Evolutionary conservation across 2,329 filamentous ascomycete species (phyloP), one percentile per base, ranked within the genome.

Genomic region (Aureobasidium sp.): DNA sequence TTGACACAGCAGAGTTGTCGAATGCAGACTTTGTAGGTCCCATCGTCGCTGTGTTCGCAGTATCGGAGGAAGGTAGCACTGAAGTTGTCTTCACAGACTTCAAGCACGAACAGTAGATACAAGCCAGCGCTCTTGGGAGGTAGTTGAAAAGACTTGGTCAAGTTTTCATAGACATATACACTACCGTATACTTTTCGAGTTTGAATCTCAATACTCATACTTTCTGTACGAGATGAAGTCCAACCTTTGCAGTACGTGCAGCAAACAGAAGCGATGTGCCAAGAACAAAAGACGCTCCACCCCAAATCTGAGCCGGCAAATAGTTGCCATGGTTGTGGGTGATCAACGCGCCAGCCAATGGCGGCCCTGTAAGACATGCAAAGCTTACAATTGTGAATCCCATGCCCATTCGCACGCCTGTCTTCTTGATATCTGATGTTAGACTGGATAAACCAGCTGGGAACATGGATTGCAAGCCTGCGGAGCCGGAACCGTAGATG

Each of bases 391-490:
- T 76, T 0, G 76, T 77, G 65, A 85, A 82, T 0, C 81, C 81
- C 79, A 84, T 84, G 0, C 83, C 83, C 68, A 84, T 81, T 20
- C 83, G 73, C 3, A 81, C 80, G 0, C 83, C 83, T 0, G 79
- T 76, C 64, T 83, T 83, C 36, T 76, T 80, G 70, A 83, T 69
- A 67, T 85, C 82, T n/a, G 76, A 78, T 0, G 82, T 84, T 67
- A 85, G 68, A 55, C 75, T 79, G 1, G 79, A 76, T 51, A 84
- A 68, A 2, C 78, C 76, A 1, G 80, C 78, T 0, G 80, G 81
- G 65, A 83, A 85, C 15, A 85, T 71, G 6, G 79, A 78, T 66
- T 85, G 82, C 15, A 82, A 78, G 0, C 79, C 82, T 0, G 79
- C 81, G 1, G 77, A 77, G 8, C 81, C 79, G 51, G 82, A 75